phyloP scores from a whole-genome alignment of 2,329 filamentous ascomycete species.

The Graphilbum ipis-grandicollis region DNA sequence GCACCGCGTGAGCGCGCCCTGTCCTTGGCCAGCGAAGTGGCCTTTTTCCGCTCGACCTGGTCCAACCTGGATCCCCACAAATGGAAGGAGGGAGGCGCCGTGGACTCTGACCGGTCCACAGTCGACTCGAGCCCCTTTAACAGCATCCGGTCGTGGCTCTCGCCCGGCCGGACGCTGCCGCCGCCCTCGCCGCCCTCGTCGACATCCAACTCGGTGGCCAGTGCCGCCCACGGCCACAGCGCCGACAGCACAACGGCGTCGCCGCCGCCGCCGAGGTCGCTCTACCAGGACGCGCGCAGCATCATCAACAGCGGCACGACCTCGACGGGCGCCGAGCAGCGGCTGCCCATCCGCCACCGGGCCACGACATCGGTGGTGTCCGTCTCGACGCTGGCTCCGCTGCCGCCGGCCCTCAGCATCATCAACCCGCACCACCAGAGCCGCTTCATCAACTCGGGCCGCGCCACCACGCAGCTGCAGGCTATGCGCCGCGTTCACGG shows the following conservation, averaged over 20 bases:
- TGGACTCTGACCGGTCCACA: conserved; percentile 6
- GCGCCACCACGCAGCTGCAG: conserved; percentile 21
- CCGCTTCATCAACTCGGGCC: conserved; percentile 5
- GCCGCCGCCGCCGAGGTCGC: conserved; percentile 4
- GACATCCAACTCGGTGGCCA: background rate
- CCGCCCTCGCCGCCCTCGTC: conserved; percentile 6
- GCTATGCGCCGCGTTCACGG: conserved; percentile 36
- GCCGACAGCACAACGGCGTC: background rate
- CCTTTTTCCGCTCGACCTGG: conserved; percentile 3
- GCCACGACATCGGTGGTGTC: conserved; percentile 33
- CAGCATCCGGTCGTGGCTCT: conserved; percentile 10
- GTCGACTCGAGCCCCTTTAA: conserved; percentile 8
- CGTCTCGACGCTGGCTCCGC: conserved; percentile 33
- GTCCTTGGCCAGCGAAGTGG: conserved; percentile 6
- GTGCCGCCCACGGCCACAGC: background rate
- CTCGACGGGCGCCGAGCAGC: background rate
- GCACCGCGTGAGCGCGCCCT: conserved; percentile 6
- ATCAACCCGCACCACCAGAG: conserved; percentile 23
- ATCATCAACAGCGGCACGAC: background rate
- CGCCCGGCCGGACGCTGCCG: conserved; percentile 2
- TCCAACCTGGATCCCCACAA: conserved; percentile 2
- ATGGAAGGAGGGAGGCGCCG: background rate
- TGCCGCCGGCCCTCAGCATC: conserved; percentile 51
- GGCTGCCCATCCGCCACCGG: conserved; percentile 29
- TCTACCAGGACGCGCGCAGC: conserved; percentile 8